A percentile compares a stretch with the other conserved stretches of the same genome.
Evolutionary conservation across 1,139 yeast genomes (phyloP).

Genomic region (Yamadazyma taylorii): DNA sequence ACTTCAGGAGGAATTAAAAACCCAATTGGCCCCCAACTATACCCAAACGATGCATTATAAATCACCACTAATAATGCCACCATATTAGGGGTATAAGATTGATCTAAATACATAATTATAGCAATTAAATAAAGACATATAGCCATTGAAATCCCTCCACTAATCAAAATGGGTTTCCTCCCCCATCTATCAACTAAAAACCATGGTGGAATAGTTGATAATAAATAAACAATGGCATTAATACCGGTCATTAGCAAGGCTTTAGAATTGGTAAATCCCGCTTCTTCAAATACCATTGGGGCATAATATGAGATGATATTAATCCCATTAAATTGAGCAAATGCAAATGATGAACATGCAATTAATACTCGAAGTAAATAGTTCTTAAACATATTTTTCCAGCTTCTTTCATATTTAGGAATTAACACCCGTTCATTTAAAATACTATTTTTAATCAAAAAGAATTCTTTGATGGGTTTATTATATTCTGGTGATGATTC

Average conservation of each 20-base stretch:
- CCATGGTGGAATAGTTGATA: constrained; percentile 55
- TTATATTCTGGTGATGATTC: constrained; percentile 56
- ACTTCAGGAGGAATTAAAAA: constrained; percentile 57
- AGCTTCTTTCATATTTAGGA: constrained; percentile 44
- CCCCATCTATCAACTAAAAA: constrained; percentile 57
- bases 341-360: constrained; percentile 52
- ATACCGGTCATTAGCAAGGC: constrained; percentile 56
- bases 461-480: constrained; percentile 53
- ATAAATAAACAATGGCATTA: constrained; percentile 48
- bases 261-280: constrained; percentile 50
- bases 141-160: constrained; percentile 52
- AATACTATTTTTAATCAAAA: constrained; percentile 79
- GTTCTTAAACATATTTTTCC: constrained; percentile 43
- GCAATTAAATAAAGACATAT: constrained; percentile 42
- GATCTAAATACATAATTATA: constrained; percentile 37
- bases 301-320: constrained; percentile 57
- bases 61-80: constrained; percentile 51
- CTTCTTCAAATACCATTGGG: constrained; percentile 53
- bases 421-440: constrained; percentile 44
- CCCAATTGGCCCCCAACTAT: constrained; percentile 60
- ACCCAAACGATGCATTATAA: constrained; percentile 55
- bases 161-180: constrained; percentile 49
- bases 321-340: constrained; percentile 59
- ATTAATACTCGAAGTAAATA: constrained; percentile 42
- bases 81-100: constrained; percentile 39